phyloP scores from a whole-genome alignment of 306 rosid species.

The Acacia confusa region DNA sequence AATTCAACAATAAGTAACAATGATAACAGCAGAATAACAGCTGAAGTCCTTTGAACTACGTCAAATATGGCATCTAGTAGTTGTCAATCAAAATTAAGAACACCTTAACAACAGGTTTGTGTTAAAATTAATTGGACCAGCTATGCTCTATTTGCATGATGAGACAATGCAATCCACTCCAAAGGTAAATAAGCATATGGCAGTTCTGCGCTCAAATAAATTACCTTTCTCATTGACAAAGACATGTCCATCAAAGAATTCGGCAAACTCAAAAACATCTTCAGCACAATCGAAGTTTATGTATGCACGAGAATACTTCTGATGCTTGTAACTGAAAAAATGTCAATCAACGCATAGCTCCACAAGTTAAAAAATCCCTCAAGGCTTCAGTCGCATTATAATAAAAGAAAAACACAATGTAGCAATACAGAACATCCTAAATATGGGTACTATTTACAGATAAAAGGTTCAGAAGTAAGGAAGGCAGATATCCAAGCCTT shows the following conservation, averaged over 20 bases:
- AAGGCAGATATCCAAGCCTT: neutral
- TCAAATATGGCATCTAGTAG: neutral
- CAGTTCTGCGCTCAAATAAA: neutral
- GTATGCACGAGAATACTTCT: constrained; percentile 82
- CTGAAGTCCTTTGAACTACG: neutral
- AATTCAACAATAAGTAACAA: neutral
- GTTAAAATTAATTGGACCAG: neutral
- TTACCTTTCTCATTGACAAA: constrained; percentile 94
- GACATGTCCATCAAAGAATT: constrained; percentile 80
- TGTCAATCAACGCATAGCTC: constrained; percentile 30
- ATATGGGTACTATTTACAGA: neutral
- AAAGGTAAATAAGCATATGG: neutral
- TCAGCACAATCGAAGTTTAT: constrained; percentile 65
- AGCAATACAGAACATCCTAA: neutral
- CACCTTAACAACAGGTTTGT: neutral
- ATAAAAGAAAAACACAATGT: neutral
- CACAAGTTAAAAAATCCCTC: constrained; percentile 11
- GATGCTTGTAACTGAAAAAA: constrained; percentile 73
- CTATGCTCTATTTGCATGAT: neutral
- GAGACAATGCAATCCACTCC: constrained; percentile 1
- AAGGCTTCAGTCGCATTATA: neutral
- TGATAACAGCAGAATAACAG: neutral
- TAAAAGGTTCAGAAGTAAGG: neutral
- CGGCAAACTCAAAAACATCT: constrained; percentile 84
- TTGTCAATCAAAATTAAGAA: neutral